Base-by-base conservation (phyloP, 371 early-diverging fungal species). In the Cokeromyces recurvatus region DNA sequence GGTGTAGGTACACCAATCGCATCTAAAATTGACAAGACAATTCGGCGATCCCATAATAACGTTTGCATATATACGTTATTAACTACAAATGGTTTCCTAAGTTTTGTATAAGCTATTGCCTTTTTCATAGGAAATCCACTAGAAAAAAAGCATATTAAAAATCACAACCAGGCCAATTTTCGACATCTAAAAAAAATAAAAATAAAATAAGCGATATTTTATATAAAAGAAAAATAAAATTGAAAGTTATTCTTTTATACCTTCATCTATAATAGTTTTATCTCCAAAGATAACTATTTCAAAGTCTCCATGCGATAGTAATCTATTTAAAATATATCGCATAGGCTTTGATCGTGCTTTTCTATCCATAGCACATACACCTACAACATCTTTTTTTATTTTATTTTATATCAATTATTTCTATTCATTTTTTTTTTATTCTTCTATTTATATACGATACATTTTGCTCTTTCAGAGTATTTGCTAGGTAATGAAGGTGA, bases 141-240 rank as follows among this genome's bases (percentile, higher is more conserved):
- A 5, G 94, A 94, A 67, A 94, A 98, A 72, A 99, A 99, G 11
- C 95, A 89, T 24, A 99, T 87, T 57, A 99, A 77, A 97, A 92
- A 68, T 99, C 97, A 67, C 97, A 95, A 1, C 76, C 71, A 5
- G 99, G 99, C 99, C 99, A 97, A 47, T 82, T 78, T 27, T 89
- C 87, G 22, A 90, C 80, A 41, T 81, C 91, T 89, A n/a, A n/a
- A n/a, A n/a, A 15, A 27, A 27, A 27, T 27, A 27, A 27, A 27
- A 27, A 27, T 5, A 27, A 27, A 27, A 5, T 5, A n/a, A n/a
- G n/a, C n/a, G n/a, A n/a, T n/a, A n/a, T n/a, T n/a, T n/a, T n/a
- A n/a, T n/a, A n/a, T n/a, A n/a, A n/a, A n/a, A n/a, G n/a, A n/a
- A n/a, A n/a, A n/a, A n/a, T n/a, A n/a, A n/a, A n/a, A n/a, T n/a